Conservation (phyloP, 2,329 filamentous ascomycete species). For the Emydomyces testavorans region DNA sequence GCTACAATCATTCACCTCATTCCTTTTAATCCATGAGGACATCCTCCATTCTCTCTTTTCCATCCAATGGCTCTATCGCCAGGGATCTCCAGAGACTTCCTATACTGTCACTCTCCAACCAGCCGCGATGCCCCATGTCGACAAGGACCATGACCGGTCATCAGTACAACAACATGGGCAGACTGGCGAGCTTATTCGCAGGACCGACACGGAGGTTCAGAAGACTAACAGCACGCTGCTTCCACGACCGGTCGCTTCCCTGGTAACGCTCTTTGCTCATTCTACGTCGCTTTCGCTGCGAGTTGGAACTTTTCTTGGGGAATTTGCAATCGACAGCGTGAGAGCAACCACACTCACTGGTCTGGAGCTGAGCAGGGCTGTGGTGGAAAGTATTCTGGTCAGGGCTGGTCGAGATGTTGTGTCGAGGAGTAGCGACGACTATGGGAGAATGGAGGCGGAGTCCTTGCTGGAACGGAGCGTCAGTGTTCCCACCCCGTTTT, state of each 20-base stretch:
- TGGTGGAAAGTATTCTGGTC: conserved; percentile 36
- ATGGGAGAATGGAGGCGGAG: conserved; percentile 34
- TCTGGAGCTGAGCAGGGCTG: conserved; percentile 35
- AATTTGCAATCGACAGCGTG: conserved; percentile 35
- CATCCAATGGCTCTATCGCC: conserved; percentile 3
- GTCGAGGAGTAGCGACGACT: conserved; percentile 38
- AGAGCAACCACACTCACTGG: conserved; percentile 36
- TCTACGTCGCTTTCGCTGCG: conserved; percentile 36
- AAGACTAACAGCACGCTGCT: conserved; percentile 28
- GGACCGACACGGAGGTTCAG: not conserved
- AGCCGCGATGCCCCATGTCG: conserved; percentile 3
- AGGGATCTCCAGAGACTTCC: not conserved
- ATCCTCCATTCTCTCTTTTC: not conserved
- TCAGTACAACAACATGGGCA: not conserved
- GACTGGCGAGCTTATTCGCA: not conserved
- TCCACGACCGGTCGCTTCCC: conserved; percentile 34
- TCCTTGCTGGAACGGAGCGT: conserved; percentile 38
- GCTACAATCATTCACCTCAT: not conserved
- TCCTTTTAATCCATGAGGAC: not conserved
- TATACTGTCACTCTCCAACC: not conserved
- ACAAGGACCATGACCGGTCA: not conserved
- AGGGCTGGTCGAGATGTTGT: conserved; percentile 37
- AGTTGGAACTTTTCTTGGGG: conserved; percentile 35
- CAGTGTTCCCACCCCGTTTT: conserved; percentile 19
- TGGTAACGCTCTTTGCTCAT: conserved; percentile 36